Evolutionary conservation across 1,284 basidiomycete species (phyloP).

Genomic region (Malassezia yamatoensis): DNA sequence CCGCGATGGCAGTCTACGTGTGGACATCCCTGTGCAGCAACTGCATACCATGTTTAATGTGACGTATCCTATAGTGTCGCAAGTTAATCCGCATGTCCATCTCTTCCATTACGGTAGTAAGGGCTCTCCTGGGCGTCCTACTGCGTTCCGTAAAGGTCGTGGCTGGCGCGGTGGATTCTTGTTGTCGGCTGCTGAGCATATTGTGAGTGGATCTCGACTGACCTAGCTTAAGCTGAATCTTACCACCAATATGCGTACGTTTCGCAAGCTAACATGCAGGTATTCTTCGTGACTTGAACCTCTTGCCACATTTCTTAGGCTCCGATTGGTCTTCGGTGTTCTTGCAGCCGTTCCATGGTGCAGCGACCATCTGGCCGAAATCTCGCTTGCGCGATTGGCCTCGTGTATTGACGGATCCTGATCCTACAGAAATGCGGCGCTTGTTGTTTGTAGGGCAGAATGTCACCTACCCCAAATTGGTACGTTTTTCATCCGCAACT

Average conservation of each 20-base stretch:
- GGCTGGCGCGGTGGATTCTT: conserved; percentile 72
- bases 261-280: conserved; percentile 8
- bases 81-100: conserved; percentile 94
- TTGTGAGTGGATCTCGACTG: conserved; percentile 8
- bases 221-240: conserved; percentile 37
- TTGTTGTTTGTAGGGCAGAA: conserved; percentile 36
- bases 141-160: conserved; percentile 81
- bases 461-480: conserved; percentile 40
- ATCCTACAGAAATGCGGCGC: conserved; percentile 30
- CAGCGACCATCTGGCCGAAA: conserved; percentile 44
- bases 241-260: conserved; percentile 34
- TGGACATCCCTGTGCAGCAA: conserved; percentile 86
- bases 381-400: conserved; percentile 41
- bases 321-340: conserved; percentile 45
- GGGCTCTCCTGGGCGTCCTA: conserved; percentile 84
- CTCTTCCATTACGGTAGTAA: conserved; percentile 93
- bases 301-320: conserved; percentile 39
- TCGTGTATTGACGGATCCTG: conserved; percentile 39
- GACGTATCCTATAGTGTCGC: conserved; percentile 87
- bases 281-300: conserved; percentile 42
- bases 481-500: not conserved
- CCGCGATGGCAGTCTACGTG: conserved; percentile 50
- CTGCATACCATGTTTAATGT: conserved; percentile 64
- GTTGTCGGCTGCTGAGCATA: conserved; percentile 52
- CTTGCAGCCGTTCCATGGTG: conserved; percentile 39